These are phyloP conservation scores for Vinca minor DNA, from an alignment of 257 asterid genomes.

Conservation along the genomic window DNA sequence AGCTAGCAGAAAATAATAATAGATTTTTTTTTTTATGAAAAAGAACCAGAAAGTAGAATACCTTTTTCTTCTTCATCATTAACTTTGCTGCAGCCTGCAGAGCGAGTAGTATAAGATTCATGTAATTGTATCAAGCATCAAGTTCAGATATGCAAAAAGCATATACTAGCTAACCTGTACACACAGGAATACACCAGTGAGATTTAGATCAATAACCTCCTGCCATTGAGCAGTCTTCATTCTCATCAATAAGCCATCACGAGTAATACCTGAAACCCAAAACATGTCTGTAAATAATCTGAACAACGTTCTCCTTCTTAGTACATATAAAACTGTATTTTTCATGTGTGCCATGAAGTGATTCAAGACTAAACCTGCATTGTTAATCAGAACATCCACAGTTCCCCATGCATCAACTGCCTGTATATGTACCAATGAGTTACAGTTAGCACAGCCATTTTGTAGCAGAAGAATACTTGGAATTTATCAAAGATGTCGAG, in stretches of 20 bases:
- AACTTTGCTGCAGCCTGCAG: slow-evolving; percentile 93
- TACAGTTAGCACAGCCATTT: slow-evolving; percentile 18
- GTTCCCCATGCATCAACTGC: slow-evolving; percentile 96
- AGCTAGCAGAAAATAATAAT: slow-evolving; percentile 2
- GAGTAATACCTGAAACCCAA: slow-evolving; percentile 68
- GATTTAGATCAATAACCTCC: slow-evolving; percentile 92
- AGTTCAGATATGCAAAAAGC: not conserved
- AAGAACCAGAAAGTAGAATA: slow-evolving; percentile 13
- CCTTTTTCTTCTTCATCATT: slow-evolving; percentile 98
- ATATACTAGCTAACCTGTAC: slow-evolving; percentile 51
- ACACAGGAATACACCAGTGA: slow-evolving; percentile 89
- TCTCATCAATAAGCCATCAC: slow-evolving; percentile 93
- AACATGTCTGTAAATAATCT: slow-evolving; percentile 8
- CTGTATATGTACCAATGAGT: slow-evolving; percentile 40
- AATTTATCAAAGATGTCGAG: slow-evolving; percentile 12
- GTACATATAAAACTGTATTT: not conserved
- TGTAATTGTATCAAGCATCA: slow-evolving; percentile 5
- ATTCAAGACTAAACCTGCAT: slow-evolving; percentile 60
- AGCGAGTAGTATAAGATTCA: slow-evolving; percentile 21
- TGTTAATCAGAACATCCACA: slow-evolving; percentile 69
- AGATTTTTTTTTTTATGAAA: too few species aligned
- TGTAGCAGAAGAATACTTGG: slow-evolving; percentile 6
- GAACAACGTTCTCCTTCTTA: not conserved
- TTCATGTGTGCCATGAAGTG: not conserved
- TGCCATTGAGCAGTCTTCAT: slow-evolving; percentile 91